Conservation (phyloP, 441 rosid species). For the Euphorbia schlechtendalii region DNA sequence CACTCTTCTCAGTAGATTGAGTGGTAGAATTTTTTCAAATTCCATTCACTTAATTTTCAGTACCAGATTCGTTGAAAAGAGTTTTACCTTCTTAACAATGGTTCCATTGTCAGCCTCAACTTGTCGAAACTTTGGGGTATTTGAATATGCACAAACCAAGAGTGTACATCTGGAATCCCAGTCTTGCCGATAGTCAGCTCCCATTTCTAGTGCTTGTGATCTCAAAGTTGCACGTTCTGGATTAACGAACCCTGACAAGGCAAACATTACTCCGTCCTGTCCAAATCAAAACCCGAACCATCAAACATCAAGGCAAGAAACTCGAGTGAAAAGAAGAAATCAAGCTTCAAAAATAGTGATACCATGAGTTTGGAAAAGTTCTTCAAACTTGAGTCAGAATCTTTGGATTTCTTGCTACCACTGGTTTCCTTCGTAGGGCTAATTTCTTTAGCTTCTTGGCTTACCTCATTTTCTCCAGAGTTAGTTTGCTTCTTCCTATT, state of each 20-base stretch:
- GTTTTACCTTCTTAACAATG: slow-evolving; percentile 72
- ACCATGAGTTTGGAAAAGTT: slow-evolving; percentile 61
- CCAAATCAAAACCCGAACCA: slow-evolving; percentile 14
- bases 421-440: no score
- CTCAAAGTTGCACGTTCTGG: slow-evolving; percentile 81
- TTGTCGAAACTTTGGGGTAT: slow-evolving; percentile 92
- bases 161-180: slow-evolving; percentile 83
- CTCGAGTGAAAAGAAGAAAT: neutral
- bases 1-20: neutral
- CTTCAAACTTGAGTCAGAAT: neutral
- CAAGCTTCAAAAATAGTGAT: slow-evolving; percentile 7
- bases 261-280: slow-evolving; percentile 88
- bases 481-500: slow-evolving; percentile 32
- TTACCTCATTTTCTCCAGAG: slow-evolving; percentile 18
- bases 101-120: slow-evolving; percentile 73
- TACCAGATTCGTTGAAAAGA: neutral
- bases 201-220: slow-evolving; percentile 83
- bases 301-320: slow-evolving; percentile 5
- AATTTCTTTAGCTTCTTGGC: neutral
- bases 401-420: slow-evolving; percentile 3
- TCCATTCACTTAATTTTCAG: neutral
- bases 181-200: slow-evolving; percentile 74
- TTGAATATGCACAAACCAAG: slow-evolving; percentile 75
- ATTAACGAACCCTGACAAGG: slow-evolving; percentile 81
- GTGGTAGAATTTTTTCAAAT: neutral